Percentiles rank a stretch among this genome's conserved stretches.
Conservation (phyloP, 352 stramenopile genomes). For the Phytophthora pinifolia region DNA sequence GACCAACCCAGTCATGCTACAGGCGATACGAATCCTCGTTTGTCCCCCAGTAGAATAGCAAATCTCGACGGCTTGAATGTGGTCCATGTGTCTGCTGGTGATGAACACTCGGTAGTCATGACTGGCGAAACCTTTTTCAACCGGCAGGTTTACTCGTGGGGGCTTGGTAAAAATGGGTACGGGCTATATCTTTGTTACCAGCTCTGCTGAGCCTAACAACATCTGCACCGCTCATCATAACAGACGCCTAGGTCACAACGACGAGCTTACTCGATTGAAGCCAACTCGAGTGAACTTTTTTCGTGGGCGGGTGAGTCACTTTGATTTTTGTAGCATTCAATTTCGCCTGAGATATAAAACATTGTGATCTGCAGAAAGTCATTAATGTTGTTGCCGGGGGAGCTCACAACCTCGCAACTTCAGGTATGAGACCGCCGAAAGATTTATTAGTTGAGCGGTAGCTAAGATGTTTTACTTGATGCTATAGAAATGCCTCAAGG, state of each 20-base stretch:
- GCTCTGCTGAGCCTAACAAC: not conserved
- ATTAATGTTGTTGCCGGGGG: conserved; percentile 52
- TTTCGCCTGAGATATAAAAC: not conserved
- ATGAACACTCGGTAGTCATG: conserved; percentile 69
- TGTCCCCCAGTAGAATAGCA: conserved; percentile 40
- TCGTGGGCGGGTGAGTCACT: conserved; percentile 41
- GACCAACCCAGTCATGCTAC: not conserved
- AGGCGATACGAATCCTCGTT: conserved; percentile 48
- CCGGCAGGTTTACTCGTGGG: conserved; percentile 84
- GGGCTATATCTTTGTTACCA: not conserved
- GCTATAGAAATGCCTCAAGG: conserved; percentile 52
- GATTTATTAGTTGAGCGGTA: not conserved
- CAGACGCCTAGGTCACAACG: conserved; percentile 71
- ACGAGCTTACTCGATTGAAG: conserved; percentile 49
- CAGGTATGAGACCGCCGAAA: conserved; percentile 32
- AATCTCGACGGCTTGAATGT: conserved; percentile 58
- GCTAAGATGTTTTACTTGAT: not conserved
- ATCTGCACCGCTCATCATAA: not conserved
- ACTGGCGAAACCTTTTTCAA: conserved; percentile 66
- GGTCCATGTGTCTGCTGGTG: conserved; percentile 55
- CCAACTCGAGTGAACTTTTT: conserved; percentile 76
- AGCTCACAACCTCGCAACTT: conserved; percentile 64
- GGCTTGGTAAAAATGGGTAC: conserved; percentile 63
- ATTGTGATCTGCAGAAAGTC: conserved; percentile 58
- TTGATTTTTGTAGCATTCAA: not conserved